Evolutionary conservation across 1,139 yeast genomes (phyloP).

Genomic region (Blastobotrys petasosporus): DNA sequence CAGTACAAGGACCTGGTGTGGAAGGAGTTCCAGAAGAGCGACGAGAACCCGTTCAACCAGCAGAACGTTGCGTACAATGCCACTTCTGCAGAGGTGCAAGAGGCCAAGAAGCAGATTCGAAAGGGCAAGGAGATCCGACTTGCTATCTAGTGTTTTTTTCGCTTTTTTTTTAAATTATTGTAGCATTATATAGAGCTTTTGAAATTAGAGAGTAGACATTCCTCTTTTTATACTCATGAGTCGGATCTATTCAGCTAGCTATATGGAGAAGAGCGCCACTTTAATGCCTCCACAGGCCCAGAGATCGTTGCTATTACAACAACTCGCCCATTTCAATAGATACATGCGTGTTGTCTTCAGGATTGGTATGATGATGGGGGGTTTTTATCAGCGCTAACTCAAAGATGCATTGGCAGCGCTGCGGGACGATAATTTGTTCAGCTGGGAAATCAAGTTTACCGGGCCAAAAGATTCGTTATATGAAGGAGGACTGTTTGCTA

Average conservation of each 20-base stretch:
- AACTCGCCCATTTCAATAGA: too few relatives aligned
- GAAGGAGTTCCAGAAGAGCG: conserved; percentile 77
- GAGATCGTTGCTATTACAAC: too few relatives aligned
- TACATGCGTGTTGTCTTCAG: too few relatives aligned
- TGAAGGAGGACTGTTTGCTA: background rate
- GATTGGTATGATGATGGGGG: background rate
- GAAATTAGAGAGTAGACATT: too few relatives aligned
- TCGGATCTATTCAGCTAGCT: too few relatives aligned
- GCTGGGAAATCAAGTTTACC: background rate
- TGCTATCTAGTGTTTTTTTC: conserved; percentile 1
- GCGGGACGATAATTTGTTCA: background rate
- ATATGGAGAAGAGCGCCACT: too few relatives aligned
- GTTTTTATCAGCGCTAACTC: background rate
- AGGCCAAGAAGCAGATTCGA: conserved; percentile 48
- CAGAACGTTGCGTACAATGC: conserved; percentile 63
- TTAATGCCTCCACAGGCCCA: too few relatives aligned
- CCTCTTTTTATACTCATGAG: too few relatives aligned
- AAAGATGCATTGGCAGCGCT: background rate
- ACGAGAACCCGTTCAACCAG: conserved; percentile 83
- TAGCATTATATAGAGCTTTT: too few relatives aligned
- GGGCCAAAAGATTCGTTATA: background rate
- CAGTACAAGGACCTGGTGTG: conserved; percentile 68
- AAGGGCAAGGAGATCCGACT: conserved; percentile 31
- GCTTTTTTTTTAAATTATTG: too few relatives aligned
- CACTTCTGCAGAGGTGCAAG: conserved; percentile 46